Base-by-base conservation (phyloP, 306 rosid species). In the Hippophae gyantsensis region DNA sequence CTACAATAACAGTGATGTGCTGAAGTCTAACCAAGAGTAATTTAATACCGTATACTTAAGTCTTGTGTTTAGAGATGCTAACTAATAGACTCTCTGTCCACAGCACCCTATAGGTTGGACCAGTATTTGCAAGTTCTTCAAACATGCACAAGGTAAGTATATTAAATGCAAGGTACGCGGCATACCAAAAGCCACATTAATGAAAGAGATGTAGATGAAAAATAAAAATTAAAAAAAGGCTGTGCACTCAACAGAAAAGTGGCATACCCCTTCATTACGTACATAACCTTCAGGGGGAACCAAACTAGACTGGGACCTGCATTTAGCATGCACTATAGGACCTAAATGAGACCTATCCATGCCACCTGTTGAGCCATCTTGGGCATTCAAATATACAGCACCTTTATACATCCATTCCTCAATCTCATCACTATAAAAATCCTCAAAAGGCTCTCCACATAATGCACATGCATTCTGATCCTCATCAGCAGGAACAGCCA, bases 391-490 rank as follows among this genome's bases (percentile, higher is more conserved):
- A 75, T 84, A 90, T 64, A 90, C 94, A 63, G 96, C 96, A 58
- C 90, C 97, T 74, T 79, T 85, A 65, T 85, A 90, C 96, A 90
- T 87, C 97, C 97, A 90, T 67, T 90, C 97, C 78, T 90, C 96
- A 6, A 72, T 79, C 69, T 87, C 97, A 64, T 90, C 97, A 75
- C 94, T 84, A 80, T 86, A 93, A 79, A 93, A 93, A 71, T 84
- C 97, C 32, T 88, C 99, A 42, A 93, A 93, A 54, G 93, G 81
- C 62, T 93, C 99, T 60, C 97, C 95, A 43, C 99, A 92, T 64
- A 92, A 69, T 10, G 95, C 95, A 69, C 97, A 92, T 40, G 82
- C 74, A 55, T 79, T 88, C 73, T 88, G 99, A 70, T 88, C 90
- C 56, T 92, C 97, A 14, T 92, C 97, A 46, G 95, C 96, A 2